Evolutionary conservation across 352 stramenopile species (phyloP), one percentile per base, ranked within the genome.

Genomic region (Phytophthora sansomeana): DNA sequence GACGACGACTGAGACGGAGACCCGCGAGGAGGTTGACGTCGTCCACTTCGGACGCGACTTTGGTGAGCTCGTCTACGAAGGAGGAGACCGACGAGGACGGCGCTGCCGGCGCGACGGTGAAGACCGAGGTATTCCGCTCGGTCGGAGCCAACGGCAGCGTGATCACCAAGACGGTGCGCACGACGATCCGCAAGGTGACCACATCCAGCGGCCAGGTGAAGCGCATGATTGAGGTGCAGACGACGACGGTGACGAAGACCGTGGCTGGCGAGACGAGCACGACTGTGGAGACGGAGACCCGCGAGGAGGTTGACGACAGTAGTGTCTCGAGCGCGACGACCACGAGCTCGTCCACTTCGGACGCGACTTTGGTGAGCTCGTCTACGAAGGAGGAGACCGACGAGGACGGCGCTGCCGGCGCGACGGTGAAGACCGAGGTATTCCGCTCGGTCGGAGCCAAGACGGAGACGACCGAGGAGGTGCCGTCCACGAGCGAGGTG

Each of bases 101-200:
- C 33, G 21, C 50, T 19, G 43, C 60, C 2, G 55, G 57, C 17
- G 51, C 56, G 33, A 68, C 57, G 19, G 62, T 68, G 51, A 75
- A 66, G 51, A 75, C 61, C 9, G 62, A 75, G 39, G 60, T 75
- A 41, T 71, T 63, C 60, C 60, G 61, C 13, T 53, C 55, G 49
- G 67, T 32, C 41, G 58, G 43, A 33, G 49, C 48, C 24, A 67
- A 71, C 52, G 60, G 67, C 21, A 70, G 55, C 36, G 50, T 71
- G 13, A 63, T 67, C 42, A 75, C 60, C 14, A 75, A 71, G 60
- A 75, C 67, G 60, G 47, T 75, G 56, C 67, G 67, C 48, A 75
- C 60, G 48, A 75, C 48, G 30, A 71, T 70, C 44, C 58, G 52
- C 16, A 67, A 53, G 48, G 60, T 67, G 49, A 58, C 44, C 33